Percentiles rank a stretch among this genome's conserved stretches.
Evolutionary conservation across 2,329 filamentous ascomycete species (phyloP).

Genomic region (Claviceps pusilla): DNA sequence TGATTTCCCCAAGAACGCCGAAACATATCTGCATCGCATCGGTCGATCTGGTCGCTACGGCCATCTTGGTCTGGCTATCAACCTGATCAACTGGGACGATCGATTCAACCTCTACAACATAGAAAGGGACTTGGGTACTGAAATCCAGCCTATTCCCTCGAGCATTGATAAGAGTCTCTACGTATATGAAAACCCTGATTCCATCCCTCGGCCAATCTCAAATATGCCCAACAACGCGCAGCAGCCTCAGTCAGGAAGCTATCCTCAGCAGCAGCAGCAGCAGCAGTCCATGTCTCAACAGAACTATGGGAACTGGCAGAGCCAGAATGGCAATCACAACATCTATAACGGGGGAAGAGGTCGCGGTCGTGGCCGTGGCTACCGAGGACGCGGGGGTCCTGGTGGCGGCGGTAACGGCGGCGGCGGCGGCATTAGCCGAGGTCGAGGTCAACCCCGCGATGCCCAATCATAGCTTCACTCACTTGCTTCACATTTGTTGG

Average conservation of each 20-base stretch:
- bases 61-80: constrained; percentile 93
- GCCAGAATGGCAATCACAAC: constrained; percentile 23
- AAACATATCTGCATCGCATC: constrained; percentile 96
- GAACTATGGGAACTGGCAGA: constrained; percentile 27
- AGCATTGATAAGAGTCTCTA: constrained; percentile 96
- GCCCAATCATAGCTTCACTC: constrained; percentile 18
- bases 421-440: constrained; percentile 17
- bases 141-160: constrained; percentile 90
- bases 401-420: neutral
- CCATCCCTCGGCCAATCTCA: constrained; percentile 67
- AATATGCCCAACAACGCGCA: constrained; percentile 25
- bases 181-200: constrained; percentile 93
- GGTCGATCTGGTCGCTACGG: constrained; percentile 95
- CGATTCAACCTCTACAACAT: constrained; percentile 98
- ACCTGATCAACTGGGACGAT: constrained; percentile 99
- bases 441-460: constrained; percentile 22
- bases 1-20: constrained; percentile 97
- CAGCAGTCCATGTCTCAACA: constrained; percentile 9
- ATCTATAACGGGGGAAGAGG: constrained; percentile 17
- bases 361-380: constrained; percentile 24
- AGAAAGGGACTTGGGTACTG: constrained; percentile 89
- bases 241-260: constrained; percentile 15
- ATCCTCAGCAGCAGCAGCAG: constrained; percentile 4
- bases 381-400: constrained; percentile 22
- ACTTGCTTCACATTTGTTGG: constrained; percentile 10